Evolutionary conservation across 768 basidiomycete species (phyloP), one percentile per base, ranked within the genome.

Genomic region (Lactifluus subvellereus): DNA sequence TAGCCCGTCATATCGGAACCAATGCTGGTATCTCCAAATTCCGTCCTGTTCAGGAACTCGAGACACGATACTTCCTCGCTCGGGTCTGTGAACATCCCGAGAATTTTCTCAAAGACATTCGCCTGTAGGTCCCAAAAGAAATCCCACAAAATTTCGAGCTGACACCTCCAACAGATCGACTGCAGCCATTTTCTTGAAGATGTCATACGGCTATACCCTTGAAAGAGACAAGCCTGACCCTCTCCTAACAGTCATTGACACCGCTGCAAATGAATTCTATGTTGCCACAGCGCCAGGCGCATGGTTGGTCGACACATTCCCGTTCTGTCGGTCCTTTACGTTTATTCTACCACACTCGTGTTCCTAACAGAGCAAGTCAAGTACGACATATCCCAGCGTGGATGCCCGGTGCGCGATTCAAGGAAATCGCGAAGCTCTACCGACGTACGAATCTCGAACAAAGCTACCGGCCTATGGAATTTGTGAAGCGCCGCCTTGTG

Each of bases 331-430:
- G 56, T 40, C 30, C 16, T 14, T 51, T 18, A 16, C 14, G 7
- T 10, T 32, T 4, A 10, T 38, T 55, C 55, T 3, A 43, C 16
- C 11, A 10, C 13, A 22, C 16, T 32, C 9, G 49, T 40, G 38
- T 54, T 14, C 16, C 27, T 18, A 53, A 52, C 10, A 7, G 4
- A 16, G 13, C 37, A 32, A 14, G 6, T 35, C 10, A 47, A 66
- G 65, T 66, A 18, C 48, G 54, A 32, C 49, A 58, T 62, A 33
- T 70, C 5, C 70, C 70, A 6, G 56, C 33, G 7, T 71, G 70
- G 70, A 33, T 71, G 20, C 70, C 70, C 0, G 69, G 67, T 27
- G 65, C 65, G 2, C 58, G 61, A 4, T 71, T 68, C 43, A 66
- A 68, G 59, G 27, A 55, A 16, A 43, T 54, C 2, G 70, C 62